Conservation (phyloP, 768 basidiomycete genomes). For the Rhizopogon vinicolor region DNA sequence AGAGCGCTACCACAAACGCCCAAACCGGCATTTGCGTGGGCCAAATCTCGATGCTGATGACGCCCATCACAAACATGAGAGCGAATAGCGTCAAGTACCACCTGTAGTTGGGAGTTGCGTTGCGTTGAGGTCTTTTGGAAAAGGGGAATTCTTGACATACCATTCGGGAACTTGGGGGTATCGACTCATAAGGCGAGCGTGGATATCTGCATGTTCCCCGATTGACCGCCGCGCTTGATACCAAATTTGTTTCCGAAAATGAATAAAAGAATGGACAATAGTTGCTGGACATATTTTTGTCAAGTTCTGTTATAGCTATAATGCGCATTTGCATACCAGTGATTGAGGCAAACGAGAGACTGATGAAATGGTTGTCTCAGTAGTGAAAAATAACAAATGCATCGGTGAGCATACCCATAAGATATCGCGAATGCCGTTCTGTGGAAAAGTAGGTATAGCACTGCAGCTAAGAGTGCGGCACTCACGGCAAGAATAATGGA, state of each 20-base stretch:
- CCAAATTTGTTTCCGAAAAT: slow-evolving; percentile 79
- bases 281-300: slow-evolving; percentile 15
- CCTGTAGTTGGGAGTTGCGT: slow-evolving; percentile 33
- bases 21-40: slow-evolving; percentile 67
- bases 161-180: slow-evolving; percentile 44
- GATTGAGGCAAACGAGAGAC: slow-evolving; percentile 77
- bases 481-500: slow-evolving; percentile 52
- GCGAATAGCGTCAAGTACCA: slow-evolving; percentile 72
- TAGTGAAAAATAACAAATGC: too few relatives aligned
- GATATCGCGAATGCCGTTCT: slow-evolving; percentile 24
- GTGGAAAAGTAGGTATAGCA: neutral
- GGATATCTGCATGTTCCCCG: slow-evolving; percentile 78
- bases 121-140: neutral
- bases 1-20: slow-evolving; percentile 62
- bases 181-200: slow-evolving; percentile 73
- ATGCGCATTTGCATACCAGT: slow-evolving; percentile 43
- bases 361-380: slow-evolving; percentile 44
- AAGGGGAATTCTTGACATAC: neutral
- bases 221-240: slow-evolving; percentile 63
- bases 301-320: neutral
- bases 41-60: slow-evolving; percentile 72
- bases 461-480: slow-evolving; percentile 7
- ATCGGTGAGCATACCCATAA: slow-evolving; percentile 22
- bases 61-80: slow-evolving; percentile 68
- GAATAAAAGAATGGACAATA: slow-evolving; percentile 38